Conservation (phyloP, 2,329 filamentous ascomycete species). For the Neofusicoccum kwambonambiense region DNA sequence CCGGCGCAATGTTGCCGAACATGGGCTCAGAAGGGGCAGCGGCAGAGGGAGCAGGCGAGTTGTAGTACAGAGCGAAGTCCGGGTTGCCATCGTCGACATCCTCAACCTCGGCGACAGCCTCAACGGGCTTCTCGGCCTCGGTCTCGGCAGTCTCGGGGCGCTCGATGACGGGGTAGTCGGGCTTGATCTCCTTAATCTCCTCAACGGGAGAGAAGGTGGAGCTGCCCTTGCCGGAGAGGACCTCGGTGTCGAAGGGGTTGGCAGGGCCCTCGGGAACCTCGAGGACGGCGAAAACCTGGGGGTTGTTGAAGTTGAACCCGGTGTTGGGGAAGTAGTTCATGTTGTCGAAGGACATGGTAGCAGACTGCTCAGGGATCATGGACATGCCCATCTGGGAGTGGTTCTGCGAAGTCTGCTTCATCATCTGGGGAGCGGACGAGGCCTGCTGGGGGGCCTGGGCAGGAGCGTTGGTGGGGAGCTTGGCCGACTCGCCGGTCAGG, state of each 20-base stretch:
- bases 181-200: conserved; percentile 46
- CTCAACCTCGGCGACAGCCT: conserved; percentile 43
- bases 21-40: conserved; percentile 31
- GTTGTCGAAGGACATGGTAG: conserved; percentile 69
- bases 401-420: conserved; percentile 57
- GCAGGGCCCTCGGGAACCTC: conserved; percentile 65
- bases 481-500: conserved; percentile 32
- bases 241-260: conserved; percentile 57
- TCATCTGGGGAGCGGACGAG: conserved; percentile 28
- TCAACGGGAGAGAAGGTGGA: conserved; percentile 29
- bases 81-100: conserved; percentile 65
- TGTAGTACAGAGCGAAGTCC: conserved; percentile 61
- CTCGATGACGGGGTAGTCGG: conserved; percentile 51
- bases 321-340: conserved; percentile 51
- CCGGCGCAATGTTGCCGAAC: conserved; percentile 46
- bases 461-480: conserved; percentile 30
- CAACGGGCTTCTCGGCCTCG: conserved; percentile 25
- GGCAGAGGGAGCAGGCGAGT: conserved; percentile 33
- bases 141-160: conserved; percentile 34
- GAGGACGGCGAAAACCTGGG: conserved; percentile 71
- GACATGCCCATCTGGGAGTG: conserved; percentile 69
- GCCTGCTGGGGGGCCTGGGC: conserved; percentile 33
- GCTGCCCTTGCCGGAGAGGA: conserved; percentile 68
- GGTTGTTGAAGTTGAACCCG: conserved; percentile 52
- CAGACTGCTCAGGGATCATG: conserved; percentile 70